Evolutionary conservation across 176 grass and related monocot species (phyloP).

Genomic region (Aegilops tauschii): DNA sequence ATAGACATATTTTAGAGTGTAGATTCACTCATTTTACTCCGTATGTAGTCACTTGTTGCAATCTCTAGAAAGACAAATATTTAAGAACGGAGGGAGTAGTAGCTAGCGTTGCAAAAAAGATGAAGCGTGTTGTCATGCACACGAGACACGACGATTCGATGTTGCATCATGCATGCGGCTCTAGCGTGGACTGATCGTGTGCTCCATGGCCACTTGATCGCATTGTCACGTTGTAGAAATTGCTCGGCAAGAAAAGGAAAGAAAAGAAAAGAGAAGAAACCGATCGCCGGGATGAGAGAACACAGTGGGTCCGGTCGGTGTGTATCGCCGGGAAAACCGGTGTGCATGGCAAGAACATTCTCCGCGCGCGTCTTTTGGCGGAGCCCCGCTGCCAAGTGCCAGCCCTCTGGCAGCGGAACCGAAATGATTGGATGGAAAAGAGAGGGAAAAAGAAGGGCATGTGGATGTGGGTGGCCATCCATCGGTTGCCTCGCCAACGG

Average conservation of each 20-base stretch:
- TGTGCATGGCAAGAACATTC: slow-evolving; percentile 25
- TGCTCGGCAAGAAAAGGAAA: too few relatives aligned
- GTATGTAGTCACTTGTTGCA: too few relatives aligned
- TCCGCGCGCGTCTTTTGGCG: slow-evolving; percentile 17
- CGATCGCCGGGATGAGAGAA: too few relatives aligned
- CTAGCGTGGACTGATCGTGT: neutral
- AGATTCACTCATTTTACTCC: too few relatives aligned
- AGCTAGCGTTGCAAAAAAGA: too few relatives aligned
- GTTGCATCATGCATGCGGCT: neutral
- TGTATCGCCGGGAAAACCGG: too few relatives aligned
- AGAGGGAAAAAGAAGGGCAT: neutral
- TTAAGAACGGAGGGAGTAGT: too few relatives aligned
- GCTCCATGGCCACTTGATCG: neutral
- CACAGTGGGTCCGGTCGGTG: too few relatives aligned
- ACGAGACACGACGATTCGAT: neutral
- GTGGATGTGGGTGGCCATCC: neutral
- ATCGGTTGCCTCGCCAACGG: neutral
- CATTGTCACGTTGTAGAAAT: neutral
- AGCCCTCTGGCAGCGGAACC: neutral
- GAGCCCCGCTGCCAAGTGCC: neutral
- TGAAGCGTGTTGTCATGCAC: neutral
- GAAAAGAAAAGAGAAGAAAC: too few relatives aligned
- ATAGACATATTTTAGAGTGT: too few relatives aligned
- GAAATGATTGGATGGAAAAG: slow-evolving; percentile 27
- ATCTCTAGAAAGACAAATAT: too few relatives aligned